phyloP scores from a whole-genome alignment of 208 protist genomes.

The Trypanosomatidae sp. region DNA sequence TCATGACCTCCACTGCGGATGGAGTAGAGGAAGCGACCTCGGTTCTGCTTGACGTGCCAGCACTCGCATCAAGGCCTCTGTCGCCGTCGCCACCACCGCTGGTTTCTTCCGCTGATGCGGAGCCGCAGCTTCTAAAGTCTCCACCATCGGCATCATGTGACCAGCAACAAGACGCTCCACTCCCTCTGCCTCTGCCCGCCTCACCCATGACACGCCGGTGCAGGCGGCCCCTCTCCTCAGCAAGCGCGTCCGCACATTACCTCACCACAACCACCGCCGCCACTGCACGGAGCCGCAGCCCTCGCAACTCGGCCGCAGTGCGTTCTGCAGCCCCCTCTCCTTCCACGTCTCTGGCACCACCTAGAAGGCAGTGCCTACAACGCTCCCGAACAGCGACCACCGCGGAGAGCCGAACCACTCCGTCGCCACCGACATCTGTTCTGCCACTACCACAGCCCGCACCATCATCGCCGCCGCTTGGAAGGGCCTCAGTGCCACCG shows the following conservation, averaged over 20 bases:
- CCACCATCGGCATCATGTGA: not conserved
- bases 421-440: not conserved
- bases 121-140: not conserved
- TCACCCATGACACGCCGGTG: constrained; percentile 3
- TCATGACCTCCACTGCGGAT: not conserved
- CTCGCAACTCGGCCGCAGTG: not conserved
- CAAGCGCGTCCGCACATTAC: constrained; percentile 4
- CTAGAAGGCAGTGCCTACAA: not conserved
- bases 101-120: not conserved
- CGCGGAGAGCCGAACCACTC: not conserved
- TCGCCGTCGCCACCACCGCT: not conserved
- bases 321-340: not conserved
- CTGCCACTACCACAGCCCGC: not conserved
- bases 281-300: not conserved
- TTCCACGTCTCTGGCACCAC: not conserved
- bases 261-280: constrained; percentile 2
- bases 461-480: not conserved
- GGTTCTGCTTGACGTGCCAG: not conserved
- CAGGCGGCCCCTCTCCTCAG: not conserved
- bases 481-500: not conserved
- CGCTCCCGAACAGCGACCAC: not conserved
- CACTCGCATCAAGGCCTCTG: not conserved
- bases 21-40: not conserved
- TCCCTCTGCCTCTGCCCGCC: constrained; percentile 6
- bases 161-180: not conserved